Evolutionary conservation across 192 early-diverging fungal genomes (phyloP).

Genomic region (Phlyctochytrium bullatum): DNA sequence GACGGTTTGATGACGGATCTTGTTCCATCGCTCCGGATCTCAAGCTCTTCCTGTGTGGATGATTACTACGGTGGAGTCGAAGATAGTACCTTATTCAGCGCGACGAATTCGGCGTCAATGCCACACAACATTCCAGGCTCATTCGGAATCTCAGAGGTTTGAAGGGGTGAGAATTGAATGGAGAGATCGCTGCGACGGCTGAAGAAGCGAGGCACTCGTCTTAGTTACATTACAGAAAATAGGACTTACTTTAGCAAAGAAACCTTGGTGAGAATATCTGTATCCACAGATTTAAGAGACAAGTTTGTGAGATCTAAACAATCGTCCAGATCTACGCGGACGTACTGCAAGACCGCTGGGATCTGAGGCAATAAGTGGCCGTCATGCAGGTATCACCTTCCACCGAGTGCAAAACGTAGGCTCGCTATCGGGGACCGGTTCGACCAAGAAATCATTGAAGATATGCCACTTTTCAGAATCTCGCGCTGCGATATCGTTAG

Average conservation of each 20-base stretch:
- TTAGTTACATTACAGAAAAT: slow-evolving; percentile 1
- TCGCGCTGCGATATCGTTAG: too few species aligned
- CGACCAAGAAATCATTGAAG: slow-evolving; percentile 96
- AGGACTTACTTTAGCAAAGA: slow-evolving; percentile 56
- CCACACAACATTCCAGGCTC: slow-evolving; percentile 67
- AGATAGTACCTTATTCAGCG: slow-evolving; percentile 52
- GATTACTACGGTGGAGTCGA: slow-evolving; percentile 1
- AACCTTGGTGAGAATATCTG: slow-evolving; percentile 56
- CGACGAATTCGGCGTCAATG: slow-evolving; percentile 96
- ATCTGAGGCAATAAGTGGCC: slow-evolving; percentile 31
- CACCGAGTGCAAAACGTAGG: slow-evolving; percentile 58
- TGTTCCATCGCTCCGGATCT: slow-evolving; percentile 91
- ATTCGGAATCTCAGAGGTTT: slow-evolving; percentile 57
- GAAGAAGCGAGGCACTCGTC: not conserved
- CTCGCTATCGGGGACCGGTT: slow-evolving; percentile 65
- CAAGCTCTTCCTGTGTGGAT: slow-evolving; percentile 74
- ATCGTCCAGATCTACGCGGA: slow-evolving; percentile 49
- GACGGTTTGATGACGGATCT: slow-evolving; percentile 77
- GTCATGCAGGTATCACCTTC: slow-evolving; percentile 37
- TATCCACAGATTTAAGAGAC: slow-evolving; percentile 41
- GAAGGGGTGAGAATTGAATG: slow-evolving; percentile 48
- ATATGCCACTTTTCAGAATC: slow-evolving; percentile 70
- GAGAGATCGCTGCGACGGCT: slow-evolving; percentile 44
- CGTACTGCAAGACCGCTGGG: slow-evolving; percentile 70
- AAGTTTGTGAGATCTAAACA: slow-evolving; percentile 48